Base-by-base conservation (phyloP, 208 protist genomes). In the Wallacemonas rigidus region DNA sequence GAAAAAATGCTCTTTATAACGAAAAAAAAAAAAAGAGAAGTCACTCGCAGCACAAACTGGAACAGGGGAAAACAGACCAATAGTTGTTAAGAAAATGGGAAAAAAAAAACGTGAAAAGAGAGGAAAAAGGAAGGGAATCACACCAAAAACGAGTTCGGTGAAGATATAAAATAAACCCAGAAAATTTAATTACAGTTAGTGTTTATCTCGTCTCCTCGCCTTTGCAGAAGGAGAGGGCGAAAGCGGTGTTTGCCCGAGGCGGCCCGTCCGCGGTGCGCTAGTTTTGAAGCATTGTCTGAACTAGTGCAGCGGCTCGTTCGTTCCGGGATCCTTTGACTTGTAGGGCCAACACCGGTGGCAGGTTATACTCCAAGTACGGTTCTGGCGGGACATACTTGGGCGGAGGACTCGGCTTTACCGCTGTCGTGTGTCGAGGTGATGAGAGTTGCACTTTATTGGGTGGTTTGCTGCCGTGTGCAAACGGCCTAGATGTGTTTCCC, bases 261-360 rank as follows among this genome's bases (percentile, higher is more conserved):
- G 26, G 26, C 26, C 26, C 26, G 26, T 26, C 26, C 26, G 41
- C 17, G n/a, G 17, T 17, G 4, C 14, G 9, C 82, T 74, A 92
- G 55, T 74, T 90, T 67, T 93, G 87, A 3, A 95, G 78, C 71
- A 95, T 85, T 9, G 78, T 71, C 36, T 72, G 51, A 1, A 77
- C 79, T 40, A 96, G 73, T 3, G 76, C 70, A 1, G 61, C 51
- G 7, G 87, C 75, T 8, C 89, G 79, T 6, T 94, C 87, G 43
- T 87, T 86, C 1, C 74, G 26, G 2, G 78, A 51, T 1, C 79
- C 71, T 57, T 85, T 82, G 43, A 96, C 72, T 35, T 88, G 81
- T n/a, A 96, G 82, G n/a, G 87, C 89, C 72, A 96, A 69, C 38
- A 78, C 88, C 0, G 91, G 91, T n/a, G 91, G 91, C 26, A 96